A percentile compares a stretch with the other conserved stretches of the same genome.
Conservation (phyloP, 1,139 yeast species). For the Pichia sp. region DNA sequence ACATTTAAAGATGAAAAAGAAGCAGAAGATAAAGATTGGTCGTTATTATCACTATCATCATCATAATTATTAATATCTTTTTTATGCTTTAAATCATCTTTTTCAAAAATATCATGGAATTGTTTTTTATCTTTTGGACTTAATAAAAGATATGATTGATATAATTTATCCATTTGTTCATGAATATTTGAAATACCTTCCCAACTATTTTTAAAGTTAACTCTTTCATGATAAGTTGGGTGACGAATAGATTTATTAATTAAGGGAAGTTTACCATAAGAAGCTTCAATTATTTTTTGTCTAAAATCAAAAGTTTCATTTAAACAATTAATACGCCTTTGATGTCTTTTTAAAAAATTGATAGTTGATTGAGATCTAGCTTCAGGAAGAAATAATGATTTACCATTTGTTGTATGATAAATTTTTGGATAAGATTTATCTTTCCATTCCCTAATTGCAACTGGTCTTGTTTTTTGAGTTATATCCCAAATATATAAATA, state of each 20-base stretch:
- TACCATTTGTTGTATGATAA: conserved; percentile 35
- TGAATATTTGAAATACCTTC: conserved; percentile 9
- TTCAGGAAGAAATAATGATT: conserved; percentile 33
- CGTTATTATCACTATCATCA: no score
- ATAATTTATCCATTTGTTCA: not conserved
- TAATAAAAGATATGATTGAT: not conserved
- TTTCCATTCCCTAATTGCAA: conserved; percentile 77
- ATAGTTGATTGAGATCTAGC: conserved; percentile 22
- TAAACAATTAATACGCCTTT: conserved; percentile 30
- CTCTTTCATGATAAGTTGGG: conserved; percentile 22
- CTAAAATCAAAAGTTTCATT: conserved; percentile 32
- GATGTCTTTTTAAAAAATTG: conserved; percentile 29
- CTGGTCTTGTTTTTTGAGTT: conserved; percentile 72
- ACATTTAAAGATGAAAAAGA: not conserved
- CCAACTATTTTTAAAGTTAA: conserved; percentile 20
- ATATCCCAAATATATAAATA: conserved; percentile 79
- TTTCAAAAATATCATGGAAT: conserved; percentile 4
- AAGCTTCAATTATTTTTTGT: conserved; percentile 16
- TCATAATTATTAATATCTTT: no score
- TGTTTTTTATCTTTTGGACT: conserved; percentile 2
- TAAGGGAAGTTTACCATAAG: not conserved
- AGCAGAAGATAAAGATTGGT: not conserved
- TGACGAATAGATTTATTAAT: not conserved
- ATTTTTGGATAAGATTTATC: conserved; percentile 41
- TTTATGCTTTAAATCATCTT: not conserved